A percentile compares a stretch with the other conserved stretches of the same genome.
phyloP scores from a whole-genome alignment of 2,329 filamentous ascomycete species.

The Akanthomyces uredinophilus region DNA sequence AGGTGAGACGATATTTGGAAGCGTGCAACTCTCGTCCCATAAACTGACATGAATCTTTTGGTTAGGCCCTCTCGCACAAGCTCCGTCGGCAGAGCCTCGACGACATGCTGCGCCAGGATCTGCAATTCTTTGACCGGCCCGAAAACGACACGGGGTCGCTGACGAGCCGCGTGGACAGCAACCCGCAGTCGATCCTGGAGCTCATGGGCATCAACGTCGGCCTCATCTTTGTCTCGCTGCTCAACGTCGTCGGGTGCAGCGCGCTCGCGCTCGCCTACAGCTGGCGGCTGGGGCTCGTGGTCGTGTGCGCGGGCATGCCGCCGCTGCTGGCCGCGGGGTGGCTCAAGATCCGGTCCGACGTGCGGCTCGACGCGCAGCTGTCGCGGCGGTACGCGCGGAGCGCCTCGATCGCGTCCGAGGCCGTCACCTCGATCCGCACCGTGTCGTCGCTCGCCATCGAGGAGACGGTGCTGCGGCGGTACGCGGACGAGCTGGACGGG shows the following conservation, averaged over 20 bases:
- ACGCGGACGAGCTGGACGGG: constrained; percentile 27
- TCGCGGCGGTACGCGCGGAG: constrained; percentile 33
- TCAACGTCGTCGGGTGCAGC: constrained; percentile 35
- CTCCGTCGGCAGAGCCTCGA: constrained; percentile 26
- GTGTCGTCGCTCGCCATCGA: constrained; percentile 36
- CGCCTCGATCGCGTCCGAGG: constrained; percentile 42
- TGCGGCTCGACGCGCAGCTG: constrained; percentile 32
- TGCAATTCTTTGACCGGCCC: constrained; percentile 33
- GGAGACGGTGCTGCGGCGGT: constrained; percentile 27
- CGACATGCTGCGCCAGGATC: constrained; percentile 33
- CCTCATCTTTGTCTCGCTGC: constrained; percentile 35
- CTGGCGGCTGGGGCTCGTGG: constrained; percentile 42
- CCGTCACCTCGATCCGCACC: constrained; percentile 40
- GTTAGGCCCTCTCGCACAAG: constrained; percentile 20
- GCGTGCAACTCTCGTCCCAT: not conserved
- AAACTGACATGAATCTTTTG: not conserved
- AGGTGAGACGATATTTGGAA: constrained; percentile 15
- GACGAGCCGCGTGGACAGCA: constrained; percentile 25
- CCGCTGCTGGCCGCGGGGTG: constrained; percentile 37
- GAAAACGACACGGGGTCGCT: constrained; percentile 31
- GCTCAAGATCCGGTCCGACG: constrained; percentile 39
- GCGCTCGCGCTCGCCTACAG: constrained; percentile 36
- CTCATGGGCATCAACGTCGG: constrained; percentile 39
- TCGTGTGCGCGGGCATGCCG: constrained; percentile 37
- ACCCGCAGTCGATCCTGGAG: constrained; percentile 39